phyloP scores from a whole-genome alignment of 371 early-diverging fungal species.

The Mucor irregularis region DNA sequence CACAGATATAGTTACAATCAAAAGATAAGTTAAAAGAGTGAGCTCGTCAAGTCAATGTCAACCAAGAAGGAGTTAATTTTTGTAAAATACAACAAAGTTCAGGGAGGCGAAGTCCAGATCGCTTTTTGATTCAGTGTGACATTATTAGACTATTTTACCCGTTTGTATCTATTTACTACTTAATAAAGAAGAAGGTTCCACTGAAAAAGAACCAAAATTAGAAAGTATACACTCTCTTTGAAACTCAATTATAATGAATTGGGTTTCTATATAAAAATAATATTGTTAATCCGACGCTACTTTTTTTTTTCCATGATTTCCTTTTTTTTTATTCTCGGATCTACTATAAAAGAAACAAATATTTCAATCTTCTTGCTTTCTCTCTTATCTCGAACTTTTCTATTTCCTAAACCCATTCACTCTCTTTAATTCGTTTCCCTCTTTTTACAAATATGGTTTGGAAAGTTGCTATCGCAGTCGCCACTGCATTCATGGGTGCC shows the following conservation, averaged over 20 bases:
- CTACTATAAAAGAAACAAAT: not conserved
- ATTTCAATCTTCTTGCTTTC: not conserved
- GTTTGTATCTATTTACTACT: not conserved
- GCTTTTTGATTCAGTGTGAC: not conserved
- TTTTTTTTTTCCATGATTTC: too few relatives aligned
- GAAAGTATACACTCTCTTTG: not conserved
- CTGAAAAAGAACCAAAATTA: not conserved
- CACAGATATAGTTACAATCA: not conserved
- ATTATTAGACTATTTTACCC: not conserved
- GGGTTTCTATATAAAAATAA: not conserved
- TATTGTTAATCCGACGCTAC: not conserved
- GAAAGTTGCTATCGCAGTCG: constrained; percentile 20
- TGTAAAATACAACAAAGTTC: not conserved
- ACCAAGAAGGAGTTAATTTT: not conserved
- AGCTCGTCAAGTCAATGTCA: not conserved
- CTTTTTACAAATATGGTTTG: constrained; percentile 21
- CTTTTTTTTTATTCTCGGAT: not conserved
- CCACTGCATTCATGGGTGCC: constrained; percentile 12
- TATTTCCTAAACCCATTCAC: not conserved
- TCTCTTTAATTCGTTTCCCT: constrained; percentile 4
- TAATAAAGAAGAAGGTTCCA: not conserved
- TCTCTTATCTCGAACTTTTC: constrained; percentile 7
- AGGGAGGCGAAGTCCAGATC: not conserved
- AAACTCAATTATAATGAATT: not conserved
- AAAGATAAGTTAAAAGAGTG: not conserved